phyloP scores from a whole-genome alignment of 257 asterid species.

The Solanum bulbocastanum region DNA sequence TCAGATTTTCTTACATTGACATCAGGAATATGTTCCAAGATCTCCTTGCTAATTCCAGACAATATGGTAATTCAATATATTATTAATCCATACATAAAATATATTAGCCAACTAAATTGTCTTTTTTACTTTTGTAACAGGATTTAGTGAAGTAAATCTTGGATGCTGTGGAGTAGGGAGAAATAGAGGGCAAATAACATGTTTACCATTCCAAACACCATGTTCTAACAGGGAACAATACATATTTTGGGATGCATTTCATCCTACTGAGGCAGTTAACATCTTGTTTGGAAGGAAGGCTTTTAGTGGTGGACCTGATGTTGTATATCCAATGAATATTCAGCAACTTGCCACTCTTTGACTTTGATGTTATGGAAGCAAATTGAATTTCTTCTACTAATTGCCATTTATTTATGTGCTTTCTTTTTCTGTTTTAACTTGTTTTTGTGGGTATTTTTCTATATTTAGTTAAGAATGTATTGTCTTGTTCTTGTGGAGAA shows the following conservation, averaged over 20 bases:
- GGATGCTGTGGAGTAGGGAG: constrained; percentile 17
- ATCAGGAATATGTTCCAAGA: constrained; percentile 59
- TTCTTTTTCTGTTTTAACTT: not conserved
- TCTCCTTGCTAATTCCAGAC: constrained; percentile 49
- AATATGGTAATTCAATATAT: constrained; percentile 37
- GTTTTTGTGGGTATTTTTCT: not conserved
- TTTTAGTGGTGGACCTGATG: not conserved
- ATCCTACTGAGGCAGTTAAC: constrained; percentile 14
- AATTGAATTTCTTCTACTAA: not conserved
- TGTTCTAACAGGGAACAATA: constrained; percentile 6
- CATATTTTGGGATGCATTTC: constrained; percentile 22
- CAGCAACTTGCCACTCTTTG: constrained; percentile 9
- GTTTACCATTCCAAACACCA: constrained; percentile 18
- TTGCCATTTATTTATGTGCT: not conserved
- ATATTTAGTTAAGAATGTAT: not conserved
- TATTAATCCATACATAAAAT: not conserved
- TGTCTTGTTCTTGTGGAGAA: not conserved
- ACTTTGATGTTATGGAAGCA: not conserved
- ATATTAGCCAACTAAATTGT: not conserved
- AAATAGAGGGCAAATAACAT: constrained; percentile 16
- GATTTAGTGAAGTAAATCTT: not conserved
- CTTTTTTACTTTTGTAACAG: not conserved
- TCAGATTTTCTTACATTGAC: constrained; percentile 49
- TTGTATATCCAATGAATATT: constrained; percentile 6
- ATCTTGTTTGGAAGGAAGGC: constrained; percentile 9